A percentile compares a stretch with the other conserved stretches of the same genome.
Evolutionary conservation across 2,329 filamentous ascomycete species (phyloP).

Genomic region (Sclerotinia spermophila): DNA sequence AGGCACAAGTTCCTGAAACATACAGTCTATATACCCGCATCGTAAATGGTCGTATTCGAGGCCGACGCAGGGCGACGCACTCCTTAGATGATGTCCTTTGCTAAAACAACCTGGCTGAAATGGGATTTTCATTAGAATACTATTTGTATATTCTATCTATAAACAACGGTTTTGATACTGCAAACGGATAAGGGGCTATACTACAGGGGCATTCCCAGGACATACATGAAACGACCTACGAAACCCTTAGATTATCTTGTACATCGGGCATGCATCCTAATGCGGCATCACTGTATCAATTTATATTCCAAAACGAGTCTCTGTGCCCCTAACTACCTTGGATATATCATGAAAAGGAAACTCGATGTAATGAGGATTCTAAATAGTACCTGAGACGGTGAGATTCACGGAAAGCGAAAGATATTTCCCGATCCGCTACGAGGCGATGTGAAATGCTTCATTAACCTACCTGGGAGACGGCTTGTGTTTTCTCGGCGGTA

Average conservation of each 20-base stretch:
- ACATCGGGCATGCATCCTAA: neutral
- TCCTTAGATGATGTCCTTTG: neutral
- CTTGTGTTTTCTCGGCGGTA: neutral
- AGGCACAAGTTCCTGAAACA: neutral
- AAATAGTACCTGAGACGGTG: constrained; percentile 2
- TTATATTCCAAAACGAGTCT: neutral
- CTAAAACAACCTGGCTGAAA: neutral
- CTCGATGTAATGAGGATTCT: neutral
- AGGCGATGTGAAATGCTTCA: neutral
- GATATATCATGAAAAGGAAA: neutral
- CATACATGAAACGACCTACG: neutral
- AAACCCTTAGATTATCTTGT: neutral
- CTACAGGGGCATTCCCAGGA: neutral
- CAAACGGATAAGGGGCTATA: neutral
- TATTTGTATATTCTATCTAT: neutral
- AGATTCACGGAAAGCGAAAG: neutral
- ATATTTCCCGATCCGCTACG: neutral
- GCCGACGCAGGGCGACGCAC: neutral
- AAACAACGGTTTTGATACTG: neutral
- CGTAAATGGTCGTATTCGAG: neutral
- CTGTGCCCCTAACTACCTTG: neutral
- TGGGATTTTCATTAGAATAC: neutral
- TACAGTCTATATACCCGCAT: neutral
- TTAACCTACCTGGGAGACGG: neutral
- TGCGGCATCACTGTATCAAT: neutral